phyloP scores from a whole-genome alignment of 345 rosid genomes.

The Raphanus sativus region DNA sequence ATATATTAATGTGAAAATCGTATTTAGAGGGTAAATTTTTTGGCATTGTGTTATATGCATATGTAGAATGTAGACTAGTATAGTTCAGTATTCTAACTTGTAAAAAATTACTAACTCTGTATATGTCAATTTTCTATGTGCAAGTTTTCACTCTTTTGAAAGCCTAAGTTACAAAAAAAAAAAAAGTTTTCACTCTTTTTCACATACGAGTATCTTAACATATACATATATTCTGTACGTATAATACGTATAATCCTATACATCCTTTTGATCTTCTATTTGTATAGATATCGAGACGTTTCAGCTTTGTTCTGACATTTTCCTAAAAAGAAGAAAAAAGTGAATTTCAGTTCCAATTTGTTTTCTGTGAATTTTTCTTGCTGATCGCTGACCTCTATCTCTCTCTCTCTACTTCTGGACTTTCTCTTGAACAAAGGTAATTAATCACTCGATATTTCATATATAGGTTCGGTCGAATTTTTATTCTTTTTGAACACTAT shows the following conservation, averaged over 20 bases:
- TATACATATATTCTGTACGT: not conserved
- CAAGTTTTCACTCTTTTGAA: not conserved
- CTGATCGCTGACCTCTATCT: not conserved
- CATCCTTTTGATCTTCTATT: not conserved
- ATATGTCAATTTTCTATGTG: not conserved
- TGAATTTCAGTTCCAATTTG: not conserved
- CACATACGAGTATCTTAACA: not conserved
- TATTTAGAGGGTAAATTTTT: not conserved
- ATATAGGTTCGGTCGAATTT: too few relatives aligned
- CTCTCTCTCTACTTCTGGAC: not conserved
- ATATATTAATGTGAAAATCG: not conserved
- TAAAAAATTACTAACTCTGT: not conserved
- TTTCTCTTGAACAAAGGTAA: slow-evolving; percentile 8
- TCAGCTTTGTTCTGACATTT: slow-evolving; percentile 22
- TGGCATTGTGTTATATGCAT: not conserved
- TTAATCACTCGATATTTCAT: not conserved
- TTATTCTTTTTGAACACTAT: too few relatives aligned
- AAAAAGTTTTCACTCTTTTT: not conserved
- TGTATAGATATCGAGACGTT: not conserved
- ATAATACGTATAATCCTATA: too few relatives aligned
- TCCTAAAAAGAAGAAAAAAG: not conserved
- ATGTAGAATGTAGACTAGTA: not conserved
- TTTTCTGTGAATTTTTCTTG: not conserved
- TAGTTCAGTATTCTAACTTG: not conserved
- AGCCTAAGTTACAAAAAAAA: too few relatives aligned